phyloP scores from a whole-genome alignment of 2,329 filamentous ascomycete genomes.

The Colletotrichum tabaci region DNA sequence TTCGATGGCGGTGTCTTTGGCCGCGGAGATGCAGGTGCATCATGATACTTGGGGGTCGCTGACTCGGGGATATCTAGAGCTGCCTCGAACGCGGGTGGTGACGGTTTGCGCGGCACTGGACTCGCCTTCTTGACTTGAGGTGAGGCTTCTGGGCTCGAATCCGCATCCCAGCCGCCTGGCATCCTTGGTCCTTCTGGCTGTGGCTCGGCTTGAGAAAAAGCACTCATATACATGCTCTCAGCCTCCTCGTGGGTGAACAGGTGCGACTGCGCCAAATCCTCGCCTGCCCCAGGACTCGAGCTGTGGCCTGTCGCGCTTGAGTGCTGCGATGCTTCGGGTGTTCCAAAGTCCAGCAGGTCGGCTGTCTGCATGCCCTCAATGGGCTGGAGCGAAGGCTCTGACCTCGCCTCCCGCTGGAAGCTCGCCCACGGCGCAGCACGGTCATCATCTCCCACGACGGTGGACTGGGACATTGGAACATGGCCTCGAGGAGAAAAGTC shows the following conservation, averaged over 20 bases:
- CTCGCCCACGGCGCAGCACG: slow-evolving; percentile 51
- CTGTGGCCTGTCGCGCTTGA: slow-evolving; percentile 47
- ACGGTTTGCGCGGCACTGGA: slow-evolving; percentile 7
- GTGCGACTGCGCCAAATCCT: slow-evolving; percentile 75
- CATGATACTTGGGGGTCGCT: not conserved
- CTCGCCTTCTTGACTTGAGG: not conserved
- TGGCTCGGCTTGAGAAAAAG: slow-evolving; percentile 67
- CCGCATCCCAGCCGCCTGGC: slow-evolving; percentile 68
- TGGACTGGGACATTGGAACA: slow-evolving; percentile 38
- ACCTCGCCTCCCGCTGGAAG: slow-evolving; percentile 51
- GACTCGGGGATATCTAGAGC: not conserved
- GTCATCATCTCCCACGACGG: slow-evolving; percentile 46
- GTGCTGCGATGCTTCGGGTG: slow-evolving; percentile 40
- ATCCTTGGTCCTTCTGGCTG: slow-evolving; percentile 55
- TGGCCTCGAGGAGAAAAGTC: slow-evolving; percentile 47
- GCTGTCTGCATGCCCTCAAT: slow-evolving; percentile 12
- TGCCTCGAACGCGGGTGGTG: slow-evolving; percentile 10
- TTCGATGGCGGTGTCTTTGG: slow-evolving; percentile 32
- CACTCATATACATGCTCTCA: slow-evolving; percentile 90
- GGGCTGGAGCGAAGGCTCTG: slow-evolving; percentile 55
- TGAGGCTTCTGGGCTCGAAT: slow-evolving; percentile 45
- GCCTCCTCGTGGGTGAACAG: slow-evolving; percentile 85
- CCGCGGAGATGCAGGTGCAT: not conserved
- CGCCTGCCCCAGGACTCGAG: slow-evolving; percentile 50
- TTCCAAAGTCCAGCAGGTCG: slow-evolving; percentile 13